Base-by-base conservation (phyloP, 2,329 filamentous ascomycete species). In the Pezicula carpinea region DNA sequence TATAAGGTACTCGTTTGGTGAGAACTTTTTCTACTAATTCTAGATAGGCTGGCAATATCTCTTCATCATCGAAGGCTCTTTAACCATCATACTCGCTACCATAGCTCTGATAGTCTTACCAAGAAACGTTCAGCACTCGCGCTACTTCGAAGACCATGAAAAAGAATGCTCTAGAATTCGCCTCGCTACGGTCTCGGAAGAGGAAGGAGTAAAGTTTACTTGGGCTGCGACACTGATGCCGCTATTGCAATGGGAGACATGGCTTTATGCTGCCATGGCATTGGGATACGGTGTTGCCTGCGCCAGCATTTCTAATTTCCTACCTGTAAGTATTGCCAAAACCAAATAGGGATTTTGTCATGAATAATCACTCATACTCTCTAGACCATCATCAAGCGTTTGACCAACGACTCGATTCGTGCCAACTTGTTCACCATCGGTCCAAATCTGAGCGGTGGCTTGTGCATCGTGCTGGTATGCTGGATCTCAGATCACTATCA, bases 21-120 rank as follows among this genome's bases (percentile, higher is more conserved):
- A n/a, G n/a, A n/a, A n/a, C n/a, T n/a, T n/a, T n/a, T n/a, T n/a
- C n/a, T n/a, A n/a, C n/a, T n/a, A n/a, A n/a, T n/a, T n/a, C n/a
- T n/a, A n/a, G n/a, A n/a, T n/a, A n/a, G n/a, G n/a, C 32, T 57
- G 54, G 53, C 48, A 52, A 47, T 59, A 56, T 26, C 47, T 62
- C 4, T 60, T 59, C 35, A 50, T 62, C 19, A 58, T 61, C 32
- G 56, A 59, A 39, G 56, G 59, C 10, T 39, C 45, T 8, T 44
- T 59, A 4, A 60, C 57, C 3, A 22, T 52, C 34, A 31, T 52
- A 21, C 18, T 55, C 18, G 46, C 48, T 23, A 31, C 50, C 35
- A 41, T 53, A 7, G 43, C 45, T 3, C 44, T 55, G 41, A 11
- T 55, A 2, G 35, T 56, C 6, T 50, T 59, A n/a, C 44, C 44